Base-by-base conservation (phyloP, 2,329 filamentous ascomycete genomes). In the Leptographium procerum region DNA sequence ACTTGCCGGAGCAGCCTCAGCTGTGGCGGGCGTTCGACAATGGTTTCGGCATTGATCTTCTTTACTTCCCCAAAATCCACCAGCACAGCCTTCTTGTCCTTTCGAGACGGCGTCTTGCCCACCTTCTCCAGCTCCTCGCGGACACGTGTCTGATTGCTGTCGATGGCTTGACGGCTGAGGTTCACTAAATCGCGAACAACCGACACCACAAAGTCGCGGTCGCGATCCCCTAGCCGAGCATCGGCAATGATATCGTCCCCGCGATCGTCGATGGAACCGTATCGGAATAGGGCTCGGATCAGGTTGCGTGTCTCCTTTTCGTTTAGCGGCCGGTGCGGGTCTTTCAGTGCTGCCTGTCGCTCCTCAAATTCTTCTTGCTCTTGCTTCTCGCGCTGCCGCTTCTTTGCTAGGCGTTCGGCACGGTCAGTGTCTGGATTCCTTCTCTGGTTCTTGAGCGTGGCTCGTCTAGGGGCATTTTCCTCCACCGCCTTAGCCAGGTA, bases 41-140 rank as follows among this genome's bases (percentile, higher is more conserved):
- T 88, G 0, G 94, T 97, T 72, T 96, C 91, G 0, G 94, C 94
- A 68, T 99, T 99, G 67, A 96, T 83, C 66, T 95, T 91, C 72
- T 95, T 95, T 55, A 96, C 87, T 58, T 91, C 90, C 52, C 88
- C 86, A 72, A 91, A 96, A 69, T 97, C 91, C 66, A 99, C 96
- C 51, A 99, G 77, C 22, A 99, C 89, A 0, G 94, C 94, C 72
- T 99, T 99, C 72, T 90, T 90, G 69, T 99, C 94, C 71, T 99
- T 99, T 76, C 97, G 96, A 0, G 92, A 95, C 57, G 95, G 73
- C 2, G 85, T 80, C 69, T 94, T 95, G 68, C 89, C 89, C 0
- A 82, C 80, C 62, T 87, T 84, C 70, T 94, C 89, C 65, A 96
- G 90, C 67, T 91, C 89, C 61, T 87, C 85, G 36, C 91, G 82